Evolutionary conservation across 495 filamentous ascomycete species (phyloP).

Genomic region (Penicillium coprophilum): DNA sequence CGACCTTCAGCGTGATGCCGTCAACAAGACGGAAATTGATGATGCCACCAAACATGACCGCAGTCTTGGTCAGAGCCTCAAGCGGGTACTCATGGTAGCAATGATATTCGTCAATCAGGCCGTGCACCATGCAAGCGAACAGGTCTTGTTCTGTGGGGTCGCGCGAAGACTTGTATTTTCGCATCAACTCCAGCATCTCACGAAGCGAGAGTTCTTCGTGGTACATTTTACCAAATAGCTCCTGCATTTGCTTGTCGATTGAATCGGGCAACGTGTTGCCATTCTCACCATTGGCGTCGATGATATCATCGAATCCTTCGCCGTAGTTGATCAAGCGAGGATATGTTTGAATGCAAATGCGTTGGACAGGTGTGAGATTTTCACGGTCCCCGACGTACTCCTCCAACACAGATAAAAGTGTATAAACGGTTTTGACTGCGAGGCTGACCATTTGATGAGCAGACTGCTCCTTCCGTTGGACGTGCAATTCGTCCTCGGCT

Average conservation of each 20-base stretch:
- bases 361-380: slow-evolving; percentile 65
- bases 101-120: slow-evolving; percentile 94
- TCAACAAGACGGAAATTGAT: slow-evolving; percentile 89
- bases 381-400: slow-evolving; percentile 58
- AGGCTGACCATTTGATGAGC: slow-evolving; percentile 67
- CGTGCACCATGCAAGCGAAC: slow-evolving; percentile 98
- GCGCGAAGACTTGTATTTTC: slow-evolving; percentile 78
- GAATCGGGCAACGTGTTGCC: slow-evolving; percentile 75
- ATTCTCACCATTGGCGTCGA: slow-evolving; percentile 77
- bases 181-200: slow-evolving; percentile 76
- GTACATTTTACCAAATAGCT: slow-evolving; percentile 96
- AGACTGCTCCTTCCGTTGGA: slow-evolving; percentile 61
- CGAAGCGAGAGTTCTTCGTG: slow-evolving; percentile 78
- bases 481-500: slow-evolving; percentile 73
- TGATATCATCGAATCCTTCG: slow-evolving; percentile 84
- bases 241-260: slow-evolving; percentile 89
- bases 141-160: slow-evolving; percentile 85
- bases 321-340: slow-evolving; percentile 97
- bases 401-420: slow-evolving; percentile 74
- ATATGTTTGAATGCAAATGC: slow-evolving; percentile 86
- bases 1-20: slow-evolving; percentile 85
- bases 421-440: slow-evolving; percentile 79
- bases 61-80: slow-evolving; percentile 89
- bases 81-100: slow-evolving; percentile 93
- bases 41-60: slow-evolving; percentile 94